Evolutionary conservation across 2,329 filamentous ascomycete genomes (phyloP), one percentile per base, ranked within the genome.

Genomic region (Grosmannia huntii): DNA sequence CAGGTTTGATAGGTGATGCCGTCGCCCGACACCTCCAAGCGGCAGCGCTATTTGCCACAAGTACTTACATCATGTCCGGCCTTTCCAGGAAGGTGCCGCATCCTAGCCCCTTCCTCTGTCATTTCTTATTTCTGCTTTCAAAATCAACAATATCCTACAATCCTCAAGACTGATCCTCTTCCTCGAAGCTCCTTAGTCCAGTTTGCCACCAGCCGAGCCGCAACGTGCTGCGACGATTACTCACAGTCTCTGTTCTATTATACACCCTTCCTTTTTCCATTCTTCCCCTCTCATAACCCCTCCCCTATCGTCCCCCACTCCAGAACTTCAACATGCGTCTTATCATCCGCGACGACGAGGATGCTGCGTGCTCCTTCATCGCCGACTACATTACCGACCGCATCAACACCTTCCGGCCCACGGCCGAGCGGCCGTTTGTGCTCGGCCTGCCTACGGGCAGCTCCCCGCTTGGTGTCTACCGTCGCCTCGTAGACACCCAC

Each of bases 321-420:
- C 36, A 23, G 4, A n/a, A 9, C 41, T n/a, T 41, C 65, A 67
- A 60, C 60, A 89, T 86, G 86, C 81, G 85, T 72, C 81, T 89
- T 65, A 87, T 89, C 69, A 83, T 89, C 66, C 77, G 84, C 67
- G 81, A 88, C 66, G 76, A 86, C 64, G 76, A 81, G 61, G 71
- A 75, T 58, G 71, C 76, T 57, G 85, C 84, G 53, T 85, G 85
- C 57, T 75, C 79, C 65, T 88, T 86, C 68, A 82, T 89, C 61
- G 84, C 86, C 58, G 80, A 86, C 68, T 89, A 89, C 71, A 85
- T 89, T 62, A 79, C 89, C 71, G 83, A 84, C 65, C 81, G 85
- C 62, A 89, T 89, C 74, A 83, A 83, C 64, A 71, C 78, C 58
- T 89, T 86, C 71, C 75, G 75, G 28, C 85, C 86, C 3, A 84